Base-by-base conservation (phyloP, 345 rosid genomes). In the Iberis pinnata region DNA sequence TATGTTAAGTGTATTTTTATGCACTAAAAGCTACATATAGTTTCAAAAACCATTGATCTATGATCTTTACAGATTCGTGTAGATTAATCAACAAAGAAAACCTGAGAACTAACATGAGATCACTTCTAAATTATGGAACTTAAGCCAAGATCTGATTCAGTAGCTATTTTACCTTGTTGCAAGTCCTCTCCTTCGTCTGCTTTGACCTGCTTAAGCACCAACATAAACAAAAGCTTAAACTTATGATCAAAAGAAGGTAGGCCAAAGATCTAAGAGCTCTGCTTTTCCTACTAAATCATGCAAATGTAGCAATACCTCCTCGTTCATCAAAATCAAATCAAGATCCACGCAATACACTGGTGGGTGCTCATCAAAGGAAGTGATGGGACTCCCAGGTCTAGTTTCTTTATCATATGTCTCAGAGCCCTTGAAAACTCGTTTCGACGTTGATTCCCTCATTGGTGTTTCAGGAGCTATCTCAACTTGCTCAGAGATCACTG, bases 381-480 rank as follows among this genome's bases (percentile, higher is more conserved):
- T 64, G 58, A 17, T 50, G 24, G 57, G 49, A 46, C 57, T 43
- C 35, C 56, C 56, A 3, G 53, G 54, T 60, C 63, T 56, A 7
- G 52, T 32, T 26, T 44, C 58, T 43, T 53, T 46, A 36, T 74
- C 64, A 56, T 12, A 43, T 6, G 26, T 57, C 53, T 56, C 78
- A 22, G 58, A 77, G 59, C 74, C 74, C 56, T 65, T 64, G 42
- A 61, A 77, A 24, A 67, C 60, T 42, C 83, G 78, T 63, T 31
- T 29, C 12, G 74, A 62, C 40, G 59, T 53, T 37, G 77, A 65
- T 17, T 41, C 60, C 57, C 26, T 72, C 58, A 70, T 63, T 0
- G 95, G 98, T 18, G 92, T 87, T 49, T 75, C 81, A 18, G 92
- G 89, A 51, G 90, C 89, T 46, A 86, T 72, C 62, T 70, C 70